Evolutionary conservation across 352 stramenopile genomes (phyloP), one percentile per base, ranked within the genome.

Genomic region (Nothophytophthora sp.): DNA sequence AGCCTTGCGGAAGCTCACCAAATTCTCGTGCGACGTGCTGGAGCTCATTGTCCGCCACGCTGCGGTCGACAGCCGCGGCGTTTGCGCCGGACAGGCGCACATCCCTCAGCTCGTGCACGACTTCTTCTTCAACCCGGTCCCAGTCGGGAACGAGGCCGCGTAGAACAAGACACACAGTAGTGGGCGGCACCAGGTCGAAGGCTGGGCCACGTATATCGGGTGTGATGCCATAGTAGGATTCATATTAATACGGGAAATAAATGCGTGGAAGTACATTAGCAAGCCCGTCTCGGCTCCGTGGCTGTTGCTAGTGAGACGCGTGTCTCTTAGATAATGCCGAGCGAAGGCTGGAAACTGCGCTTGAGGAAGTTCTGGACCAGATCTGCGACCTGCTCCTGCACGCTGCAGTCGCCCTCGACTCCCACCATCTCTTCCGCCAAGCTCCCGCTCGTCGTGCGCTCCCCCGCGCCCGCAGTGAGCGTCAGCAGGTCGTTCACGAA

Each of bases 251-350:
- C n/a, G n/a, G n/a, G n/a, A n/a, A n/a, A n/a, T n/a, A n/a, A n/a
- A n/a, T n/a, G n/a, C n/a, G n/a, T n/a, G n/a, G n/a, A n/a, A n/a
- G n/a, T n/a, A n/a, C n/a, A n/a, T n/a, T n/a, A n/a, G n/a, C n/a
- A n/a, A n/a, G n/a, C n/a, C n/a, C n/a, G n/a, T n/a, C n/a, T n/a
- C n/a, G n/a, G n/a, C n/a, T n/a, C n/a, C n/a, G n/a, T n/a, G n/a
- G n/a, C n/a, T n/a, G n/a, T n/a, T n/a, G n/a, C n/a, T n/a, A n/a
- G n/a, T n/a, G n/a, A n/a, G n/a, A n/a, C n/a, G n/a, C n/a, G n/a
- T n/a, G 4, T 18, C 10, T n/a, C 24, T 49, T 59, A 75, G 30
- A 75, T 75, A 22, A 75, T 70, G 3, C 65, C 65, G 4, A 70
- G 47, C 25, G 65, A 69, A 12, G 48, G 45, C 43, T 49, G 37